Evolutionary conservation across 2,329 filamentous ascomycete species (phyloP).

Genomic region (Diaporthe humulicola): DNA sequence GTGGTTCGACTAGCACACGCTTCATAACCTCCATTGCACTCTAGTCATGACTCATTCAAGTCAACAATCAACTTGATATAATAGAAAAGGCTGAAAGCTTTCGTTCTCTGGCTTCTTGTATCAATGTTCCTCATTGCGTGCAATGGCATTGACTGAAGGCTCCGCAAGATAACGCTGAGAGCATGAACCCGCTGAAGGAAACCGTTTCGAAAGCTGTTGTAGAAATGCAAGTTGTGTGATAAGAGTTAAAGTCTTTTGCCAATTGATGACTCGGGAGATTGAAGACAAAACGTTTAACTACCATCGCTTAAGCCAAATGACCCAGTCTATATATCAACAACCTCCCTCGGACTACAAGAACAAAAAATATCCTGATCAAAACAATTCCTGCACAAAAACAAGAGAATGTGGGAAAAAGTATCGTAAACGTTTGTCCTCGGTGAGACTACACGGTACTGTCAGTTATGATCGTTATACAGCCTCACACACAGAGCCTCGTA

Average conservation of each 20-base stretch:
- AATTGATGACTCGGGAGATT: neutral
- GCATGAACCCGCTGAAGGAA: neutral
- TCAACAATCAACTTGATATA: neutral
- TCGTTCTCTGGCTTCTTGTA: neutral
- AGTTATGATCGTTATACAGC: neutral
- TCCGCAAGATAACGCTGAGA: neutral
- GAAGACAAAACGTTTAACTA: no score
- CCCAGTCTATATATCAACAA: neutral
- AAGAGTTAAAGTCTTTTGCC: neutral
- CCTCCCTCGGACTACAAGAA: neutral
- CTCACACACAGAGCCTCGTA: neutral
- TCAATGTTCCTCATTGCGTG: neutral
- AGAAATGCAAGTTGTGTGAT: neutral
- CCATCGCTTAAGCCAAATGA: neutral
- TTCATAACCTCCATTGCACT: neutral
- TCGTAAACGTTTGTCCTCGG: conserved; percentile 49
- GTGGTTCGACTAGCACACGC: neutral
- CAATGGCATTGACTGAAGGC: neutral
- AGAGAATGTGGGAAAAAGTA: neutral
- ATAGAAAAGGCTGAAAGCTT: neutral
- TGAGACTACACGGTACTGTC: conserved; percentile 47
- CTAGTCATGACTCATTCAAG: neutral
- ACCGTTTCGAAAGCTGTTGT: neutral
- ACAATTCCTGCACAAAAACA: neutral
- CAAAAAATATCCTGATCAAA: neutral